These are phyloP conservation scores for Suillus cothurnatus DNA, from an alignment of 768 basidiomycete genomes.

Conservation along the genomic window DNA sequence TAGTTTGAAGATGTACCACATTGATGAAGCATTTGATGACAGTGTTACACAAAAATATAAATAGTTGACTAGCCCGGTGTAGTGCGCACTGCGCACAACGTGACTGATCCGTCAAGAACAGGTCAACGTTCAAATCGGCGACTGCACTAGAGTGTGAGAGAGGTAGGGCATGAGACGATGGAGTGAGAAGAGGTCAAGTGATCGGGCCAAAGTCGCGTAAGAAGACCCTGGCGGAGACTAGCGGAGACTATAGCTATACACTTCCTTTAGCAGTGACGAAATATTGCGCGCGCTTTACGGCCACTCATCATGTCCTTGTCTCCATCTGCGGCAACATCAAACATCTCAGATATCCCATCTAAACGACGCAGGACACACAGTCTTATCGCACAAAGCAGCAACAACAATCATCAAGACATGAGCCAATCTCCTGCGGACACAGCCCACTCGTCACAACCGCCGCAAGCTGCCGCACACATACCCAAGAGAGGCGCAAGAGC, in stretches of 20 bases:
- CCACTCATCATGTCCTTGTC: slow-evolving; percentile 62
- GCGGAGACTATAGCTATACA: slow-evolving; percentile 15
- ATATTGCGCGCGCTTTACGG: slow-evolving; percentile 12
- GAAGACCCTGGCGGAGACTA: neutral
- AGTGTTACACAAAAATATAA: neutral
- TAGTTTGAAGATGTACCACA: neutral
- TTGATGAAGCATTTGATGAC: neutral
- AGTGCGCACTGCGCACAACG: neutral
- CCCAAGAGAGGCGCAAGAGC: slow-evolving; percentile 90
- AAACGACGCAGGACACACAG: slow-evolving; percentile 61
- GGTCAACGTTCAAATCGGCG: neutral
- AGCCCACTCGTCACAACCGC: slow-evolving; percentile 25
- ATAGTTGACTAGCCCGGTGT: neutral
- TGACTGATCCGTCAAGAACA: neutral
- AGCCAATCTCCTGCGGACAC: slow-evolving; percentile 40
- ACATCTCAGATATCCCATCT: slow-evolving; percentile 52
- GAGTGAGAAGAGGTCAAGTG: slow-evolving; percentile 11
- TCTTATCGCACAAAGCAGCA: slow-evolving; percentile 17
- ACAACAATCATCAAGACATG: slow-evolving; percentile 23
- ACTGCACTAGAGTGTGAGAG: neutral
- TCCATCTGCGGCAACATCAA: slow-evolving; percentile 58
- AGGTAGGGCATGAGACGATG: neutral
- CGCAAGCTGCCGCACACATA: slow-evolving; percentile 57
- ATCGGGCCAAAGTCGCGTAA: slow-evolving; percentile 10
- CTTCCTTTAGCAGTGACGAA: slow-evolving; percentile 17